Conservation (phyloP, 1,139 yeast genomes). For the Hyphopichia pseudoburtonii region DNA sequence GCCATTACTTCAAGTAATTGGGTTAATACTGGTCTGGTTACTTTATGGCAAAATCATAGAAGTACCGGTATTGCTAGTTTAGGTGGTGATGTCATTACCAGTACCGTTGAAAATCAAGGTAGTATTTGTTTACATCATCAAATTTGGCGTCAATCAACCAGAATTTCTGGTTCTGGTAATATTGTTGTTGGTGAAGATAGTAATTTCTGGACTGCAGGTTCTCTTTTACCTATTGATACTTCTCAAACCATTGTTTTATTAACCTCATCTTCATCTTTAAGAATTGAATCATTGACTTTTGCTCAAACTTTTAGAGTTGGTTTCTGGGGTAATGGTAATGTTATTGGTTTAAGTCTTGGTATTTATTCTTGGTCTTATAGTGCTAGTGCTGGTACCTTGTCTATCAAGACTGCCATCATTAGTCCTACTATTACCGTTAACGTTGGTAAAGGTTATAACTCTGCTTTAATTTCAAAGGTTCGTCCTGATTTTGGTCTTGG, state of each 20-base stretch:
- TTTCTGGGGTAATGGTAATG: conserved; percentile 21
- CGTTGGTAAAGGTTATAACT: conserved; percentile 16
- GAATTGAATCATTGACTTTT: conserved; percentile 12
- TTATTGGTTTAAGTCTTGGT: conserved; percentile 12
- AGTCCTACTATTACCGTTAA: conserved; percentile 10
- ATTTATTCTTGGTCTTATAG: conserved; percentile 10
- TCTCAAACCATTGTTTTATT: conserved; percentile 12
- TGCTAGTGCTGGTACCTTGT: conserved; percentile 13
- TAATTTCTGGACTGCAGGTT: conserved; percentile 11
- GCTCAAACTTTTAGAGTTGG: conserved; percentile 18
- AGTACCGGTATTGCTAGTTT: conserved; percentile 19
- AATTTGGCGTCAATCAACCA: conserved; percentile 13
- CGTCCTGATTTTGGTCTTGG: conserved; percentile 4
- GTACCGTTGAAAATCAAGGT: conserved; percentile 17
- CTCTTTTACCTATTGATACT: conserved; percentile 6
- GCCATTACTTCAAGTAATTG: conserved; percentile 11
- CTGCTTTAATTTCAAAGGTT: conserved; percentile 4
- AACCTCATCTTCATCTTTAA: conserved; percentile 9
- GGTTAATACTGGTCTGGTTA: conserved; percentile 14
- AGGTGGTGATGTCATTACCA: conserved; percentile 14
- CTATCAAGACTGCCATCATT: conserved; percentile 7
- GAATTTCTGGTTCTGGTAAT: conserved; percentile 17
- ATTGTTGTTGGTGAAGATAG: conserved; percentile 14
- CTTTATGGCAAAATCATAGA: conserved; percentile 17
- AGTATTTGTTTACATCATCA: conserved; percentile 15